Percentiles rank a stretch among this genome's conserved stretches.
Evolutionary conservation across 345 rosid species (phyloP).

Genomic region (Euclidium syriacum): DNA sequence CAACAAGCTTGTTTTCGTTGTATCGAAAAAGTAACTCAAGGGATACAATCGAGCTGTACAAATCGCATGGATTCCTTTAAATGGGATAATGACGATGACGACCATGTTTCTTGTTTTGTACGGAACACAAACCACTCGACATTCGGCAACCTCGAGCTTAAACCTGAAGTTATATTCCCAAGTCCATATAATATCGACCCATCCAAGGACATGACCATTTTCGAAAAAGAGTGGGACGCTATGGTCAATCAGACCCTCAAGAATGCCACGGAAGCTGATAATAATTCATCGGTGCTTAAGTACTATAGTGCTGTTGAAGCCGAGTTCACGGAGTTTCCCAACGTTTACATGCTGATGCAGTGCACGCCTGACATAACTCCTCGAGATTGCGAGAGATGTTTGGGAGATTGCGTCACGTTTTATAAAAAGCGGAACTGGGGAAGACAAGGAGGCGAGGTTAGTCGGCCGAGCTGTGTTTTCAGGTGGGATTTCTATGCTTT

Average conservation of each 20-base stretch:
- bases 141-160: conserved; percentile 21
- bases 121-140: conserved; percentile 28
- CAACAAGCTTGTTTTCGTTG: conserved; percentile 19
- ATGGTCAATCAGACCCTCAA: not conserved
- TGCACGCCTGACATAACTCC: conserved; percentile 43
- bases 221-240: conserved; percentile 23
- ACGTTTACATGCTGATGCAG: conserved; percentile 31
- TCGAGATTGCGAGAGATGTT: conserved; percentile 26
- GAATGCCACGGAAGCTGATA: not conserved
- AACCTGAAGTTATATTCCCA: not conserved
- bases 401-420: not conserved
- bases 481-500: conserved; percentile 39
- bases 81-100: conserved; percentile 1
- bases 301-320: conserved; percentile 27
- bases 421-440: conserved; percentile 25
- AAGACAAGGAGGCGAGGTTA: conserved; percentile 33
- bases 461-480: conserved; percentile 35
- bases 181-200: not conserved
- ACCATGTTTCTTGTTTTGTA: conserved; percentile 23
- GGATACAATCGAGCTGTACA: conserved; percentile 15
- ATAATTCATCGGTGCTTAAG: conserved; percentile 17
- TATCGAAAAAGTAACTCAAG: not conserved
- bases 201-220: conserved; percentile 10
- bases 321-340: not conserved
- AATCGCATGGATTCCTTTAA: conserved; percentile 25